Conservation (phyloP, 306 rosid genomes). For the Castanea sativa region DNA sequence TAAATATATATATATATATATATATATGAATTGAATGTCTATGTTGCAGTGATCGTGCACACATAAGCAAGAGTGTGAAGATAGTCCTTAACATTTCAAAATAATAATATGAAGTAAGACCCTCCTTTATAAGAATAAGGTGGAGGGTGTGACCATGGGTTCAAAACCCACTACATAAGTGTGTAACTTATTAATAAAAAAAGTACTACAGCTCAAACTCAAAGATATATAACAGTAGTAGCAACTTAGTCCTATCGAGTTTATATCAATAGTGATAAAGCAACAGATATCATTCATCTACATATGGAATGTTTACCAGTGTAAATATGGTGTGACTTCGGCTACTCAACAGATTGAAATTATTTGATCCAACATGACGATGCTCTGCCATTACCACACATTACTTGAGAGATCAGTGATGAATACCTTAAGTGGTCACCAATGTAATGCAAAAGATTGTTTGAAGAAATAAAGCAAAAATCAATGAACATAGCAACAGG, state of each 20-base stretch:
- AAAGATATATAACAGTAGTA: neutral
- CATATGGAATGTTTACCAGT: conserved; percentile 57
- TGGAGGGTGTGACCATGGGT: neutral
- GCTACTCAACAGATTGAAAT: conserved; percentile 96
- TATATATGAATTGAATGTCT: too few relatives aligned
- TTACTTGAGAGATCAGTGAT: conserved; percentile 9
- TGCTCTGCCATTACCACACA: conserved; percentile 66
- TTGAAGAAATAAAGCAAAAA: neutral
- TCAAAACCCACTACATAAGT: neutral
- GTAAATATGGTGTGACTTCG: conserved; percentile 99
- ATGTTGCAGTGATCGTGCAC: neutral
- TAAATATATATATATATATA: neutral
- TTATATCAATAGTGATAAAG: neutral
- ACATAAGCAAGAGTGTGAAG: neutral
- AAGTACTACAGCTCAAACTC: neutral
- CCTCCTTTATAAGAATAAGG: neutral
- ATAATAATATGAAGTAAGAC: neutral
- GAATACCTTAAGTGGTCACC: conserved; percentile 1
- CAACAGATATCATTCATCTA: neutral
- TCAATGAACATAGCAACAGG: conserved; percentile 1
- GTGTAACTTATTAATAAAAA: neutral
- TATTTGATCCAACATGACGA: conserved; percentile 99
- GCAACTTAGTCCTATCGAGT: neutral
- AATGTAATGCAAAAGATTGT: neutral
- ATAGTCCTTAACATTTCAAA: neutral